Conservation (phyloP, 1,284 basidiomycete genomes). For the Phenoliferia sp. region DNA sequence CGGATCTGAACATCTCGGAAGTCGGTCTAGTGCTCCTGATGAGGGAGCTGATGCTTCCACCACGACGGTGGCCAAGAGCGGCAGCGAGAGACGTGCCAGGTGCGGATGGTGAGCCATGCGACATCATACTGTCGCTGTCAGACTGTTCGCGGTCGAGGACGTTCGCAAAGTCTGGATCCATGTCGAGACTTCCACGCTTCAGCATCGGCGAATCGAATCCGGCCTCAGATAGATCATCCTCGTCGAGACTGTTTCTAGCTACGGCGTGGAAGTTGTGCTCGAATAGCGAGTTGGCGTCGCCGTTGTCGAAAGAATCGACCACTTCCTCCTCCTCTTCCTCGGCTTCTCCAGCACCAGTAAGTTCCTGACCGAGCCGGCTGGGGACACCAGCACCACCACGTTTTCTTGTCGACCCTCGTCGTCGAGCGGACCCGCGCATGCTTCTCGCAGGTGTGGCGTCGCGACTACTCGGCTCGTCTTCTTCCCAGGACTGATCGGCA, state of each 20-base stretch:
- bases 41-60: constrained; percentile 20
- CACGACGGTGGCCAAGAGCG: constrained; percentile 15
- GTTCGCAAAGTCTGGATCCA: constrained; percentile 76
- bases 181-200: constrained; percentile 56
- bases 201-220: constrained; percentile 12
- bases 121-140: constrained; percentile 8
- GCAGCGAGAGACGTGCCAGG: constrained; percentile 19
- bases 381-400: constrained; percentile 7
- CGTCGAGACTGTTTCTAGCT: too few relatives aligned
- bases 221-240: constrained; percentile 10
- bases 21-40: constrained; percentile 2
- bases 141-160: constrained; percentile 46
- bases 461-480: constrained; percentile 15
- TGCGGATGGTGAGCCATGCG: not conserved
- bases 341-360: too few relatives aligned
- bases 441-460: not conserved
- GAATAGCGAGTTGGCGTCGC: constrained; percentile 25
- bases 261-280: constrained; percentile 27
- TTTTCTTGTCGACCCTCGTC: not conserved
- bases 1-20: constrained; percentile 17
- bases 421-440: constrained; percentile 16
- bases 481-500: constrained; percentile 20
- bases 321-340: constrained; percentile 26
- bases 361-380: constrained; percentile 11
- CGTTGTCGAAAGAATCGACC: constrained; percentile 8